Evolutionary conservation across 805 yeast genomes (phyloP).

Genomic region (Barnettozyma sucrosica): DNA sequence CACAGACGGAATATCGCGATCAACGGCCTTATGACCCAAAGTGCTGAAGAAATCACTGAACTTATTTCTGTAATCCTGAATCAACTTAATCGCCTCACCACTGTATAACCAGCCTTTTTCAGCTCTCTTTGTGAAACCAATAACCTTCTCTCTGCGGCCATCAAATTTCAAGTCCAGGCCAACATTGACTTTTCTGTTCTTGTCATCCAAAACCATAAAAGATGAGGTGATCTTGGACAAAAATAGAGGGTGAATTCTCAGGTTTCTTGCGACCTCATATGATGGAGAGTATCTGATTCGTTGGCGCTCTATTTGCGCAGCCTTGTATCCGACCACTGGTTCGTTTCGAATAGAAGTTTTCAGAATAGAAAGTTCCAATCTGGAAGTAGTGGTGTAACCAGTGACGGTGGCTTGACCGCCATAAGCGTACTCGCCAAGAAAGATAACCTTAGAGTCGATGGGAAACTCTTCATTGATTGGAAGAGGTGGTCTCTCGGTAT

Average conservation of each 20-base stretch:
- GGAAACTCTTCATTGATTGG: constrained; percentile 86
- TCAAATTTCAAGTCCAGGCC: constrained; percentile 87
- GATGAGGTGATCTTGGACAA: constrained; percentile 76
- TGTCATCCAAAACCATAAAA: constrained; percentile 51
- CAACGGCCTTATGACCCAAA: constrained; percentile 27
- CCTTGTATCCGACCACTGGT: constrained; percentile 57
- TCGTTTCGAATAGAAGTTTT: constrained; percentile 43
- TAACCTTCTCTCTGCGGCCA: constrained; percentile 68
- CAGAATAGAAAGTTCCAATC: constrained; percentile 49
- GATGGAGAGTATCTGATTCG: constrained; percentile 60
- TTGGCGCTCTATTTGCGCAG: constrained; percentile 52
- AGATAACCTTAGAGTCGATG: constrained; percentile 59
- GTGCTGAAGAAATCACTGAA: constrained; percentile 58
- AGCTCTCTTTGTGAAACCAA: constrained; percentile 74
- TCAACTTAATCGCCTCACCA: constrained; percentile 59
- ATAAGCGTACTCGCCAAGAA: constrained; percentile 81
- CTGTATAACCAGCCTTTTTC: constrained; percentile 79
- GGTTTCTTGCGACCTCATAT: constrained; percentile 51
- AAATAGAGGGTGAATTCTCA: constrained; percentile 56
- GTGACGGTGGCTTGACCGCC: constrained; percentile 71
- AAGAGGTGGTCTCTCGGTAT: constrained; percentile 60
- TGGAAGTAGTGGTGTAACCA: constrained; percentile 45
- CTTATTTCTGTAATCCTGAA: constrained; percentile 51
- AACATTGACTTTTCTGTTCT: constrained; percentile 52
- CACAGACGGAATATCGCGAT: constrained; percentile 26